Percentiles rank a stretch among this genome's conserved stretches.
These are phyloP conservation scores for Gonapodya sp. DNA, from an alignment of 192 early-diverging fungal species.

Conservation along the genomic window DNA sequence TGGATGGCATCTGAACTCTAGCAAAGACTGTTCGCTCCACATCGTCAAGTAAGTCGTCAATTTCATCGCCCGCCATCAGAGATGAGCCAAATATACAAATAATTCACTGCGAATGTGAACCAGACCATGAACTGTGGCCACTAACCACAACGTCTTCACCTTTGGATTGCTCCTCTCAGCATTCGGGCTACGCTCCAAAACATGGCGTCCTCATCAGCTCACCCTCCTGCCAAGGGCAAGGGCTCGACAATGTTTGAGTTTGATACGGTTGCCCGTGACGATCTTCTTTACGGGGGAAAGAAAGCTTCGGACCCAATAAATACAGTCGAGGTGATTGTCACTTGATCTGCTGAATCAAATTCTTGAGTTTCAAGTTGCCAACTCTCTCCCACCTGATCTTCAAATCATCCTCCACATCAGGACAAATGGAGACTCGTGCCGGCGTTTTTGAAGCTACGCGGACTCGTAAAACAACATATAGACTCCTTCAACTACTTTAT, in stretches of 20 bases:
- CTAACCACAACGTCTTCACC: too few relatives aligned
- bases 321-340: conserved; percentile 33
- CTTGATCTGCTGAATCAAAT: background rate
- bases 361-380: background rate
- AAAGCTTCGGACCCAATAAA: conserved; percentile 45
- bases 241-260: conserved; percentile 40
- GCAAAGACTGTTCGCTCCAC: background rate
- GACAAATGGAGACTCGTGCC: conserved; percentile 98
- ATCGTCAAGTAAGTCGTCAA: background rate
- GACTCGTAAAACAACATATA: conserved; percentile 96
- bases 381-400: background rate
- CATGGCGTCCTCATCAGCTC: background rate
- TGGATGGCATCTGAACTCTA: background rate
- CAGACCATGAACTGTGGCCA: too few relatives aligned
- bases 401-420: conserved; percentile 27
- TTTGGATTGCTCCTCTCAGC: too few relatives aligned
- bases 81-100: too few relatives aligned
- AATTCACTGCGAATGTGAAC: too few relatives aligned
- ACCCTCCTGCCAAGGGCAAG: conserved; percentile 21
- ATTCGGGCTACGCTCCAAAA: too few relatives aligned
- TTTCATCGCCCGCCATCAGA: background rate
- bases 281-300: conserved; percentile 42
- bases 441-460: conserved; percentile 92
- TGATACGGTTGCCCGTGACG: conserved; percentile 38
- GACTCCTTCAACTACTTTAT: conserved; percentile 99